These are phyloP conservation scores for Magnaporthiopsis incrustans DNA, from an alignment of 2,329 filamentous ascomycete genomes.

Conservation along the genomic window DNA sequence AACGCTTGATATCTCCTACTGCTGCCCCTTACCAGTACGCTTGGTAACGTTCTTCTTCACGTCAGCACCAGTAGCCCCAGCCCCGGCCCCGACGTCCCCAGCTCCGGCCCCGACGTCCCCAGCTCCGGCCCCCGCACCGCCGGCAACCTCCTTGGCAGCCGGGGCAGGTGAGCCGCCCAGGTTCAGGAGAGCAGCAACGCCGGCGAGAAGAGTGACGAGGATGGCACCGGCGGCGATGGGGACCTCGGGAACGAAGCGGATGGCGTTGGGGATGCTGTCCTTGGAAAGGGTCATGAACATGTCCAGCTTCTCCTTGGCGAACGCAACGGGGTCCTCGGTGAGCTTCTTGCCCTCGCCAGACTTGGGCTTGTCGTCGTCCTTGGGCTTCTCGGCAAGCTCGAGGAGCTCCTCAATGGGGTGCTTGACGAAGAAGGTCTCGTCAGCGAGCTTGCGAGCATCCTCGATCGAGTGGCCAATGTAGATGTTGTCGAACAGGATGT, in stretches of 20 bases:
- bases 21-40: slow-evolving; percentile 48
- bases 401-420: slow-evolving; percentile 70
- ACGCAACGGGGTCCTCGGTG: slow-evolving; percentile 80
- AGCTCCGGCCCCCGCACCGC: slow-evolving; percentile 59
- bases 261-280: slow-evolving; percentile 72
- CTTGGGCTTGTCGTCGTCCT: slow-evolving; percentile 43
- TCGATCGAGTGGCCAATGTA: slow-evolving; percentile 97
- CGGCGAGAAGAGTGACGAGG: slow-evolving; percentile 60
- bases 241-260: slow-evolving; percentile 87
- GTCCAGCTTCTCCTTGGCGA: slow-evolving; percentile 85
- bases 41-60: slow-evolving; percentile 66
- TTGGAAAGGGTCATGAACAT: slow-evolving; percentile 80
- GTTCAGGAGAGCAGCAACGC: slow-evolving; percentile 51
- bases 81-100: slow-evolving; percentile 59
- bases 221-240: slow-evolving; percentile 71
- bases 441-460: slow-evolving; percentile 81
- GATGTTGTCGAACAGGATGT: slow-evolving; percentile 99
- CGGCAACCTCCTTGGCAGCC: slow-evolving; percentile 64
- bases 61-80: slow-evolving; percentile 54
- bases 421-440: slow-evolving; percentile 89
- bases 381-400: slow-evolving; percentile 73
- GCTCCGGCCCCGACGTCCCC: slow-evolving; percentile 63
- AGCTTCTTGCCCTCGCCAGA: slow-evolving; percentile 51
- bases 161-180: slow-evolving; percentile 57
- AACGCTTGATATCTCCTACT: slow-evolving; percentile 20